A percentile compares a stretch with the other conserved stretches of the same genome.
These are phyloP conservation scores for Spergularia marina DNA, from an alignment of 148 eudicot species.

Conservation along the genomic window DNA sequence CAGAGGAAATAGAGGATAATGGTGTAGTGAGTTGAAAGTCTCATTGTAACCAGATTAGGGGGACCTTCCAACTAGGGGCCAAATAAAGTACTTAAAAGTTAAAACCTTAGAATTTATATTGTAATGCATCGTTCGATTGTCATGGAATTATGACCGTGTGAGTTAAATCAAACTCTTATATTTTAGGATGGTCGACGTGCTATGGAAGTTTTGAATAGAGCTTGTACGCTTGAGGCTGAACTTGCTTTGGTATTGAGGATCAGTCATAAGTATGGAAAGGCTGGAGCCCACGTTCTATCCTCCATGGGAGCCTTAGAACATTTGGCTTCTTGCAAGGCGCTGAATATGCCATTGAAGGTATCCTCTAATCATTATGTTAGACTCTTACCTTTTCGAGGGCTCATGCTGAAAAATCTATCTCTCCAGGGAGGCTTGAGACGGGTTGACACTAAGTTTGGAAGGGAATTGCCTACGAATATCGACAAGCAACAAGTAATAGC, in stretches of 20 bases:
- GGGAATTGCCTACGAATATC: slow-evolving; percentile 41
- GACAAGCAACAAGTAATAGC: slow-evolving; percentile 65
- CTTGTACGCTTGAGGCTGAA: slow-evolving; percentile 90
- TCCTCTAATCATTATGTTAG: slow-evolving; percentile 1
- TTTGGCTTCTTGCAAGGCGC: slow-evolving; percentile 77
- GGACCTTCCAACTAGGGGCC: not conserved
- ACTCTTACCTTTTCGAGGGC: slow-evolving; percentile 6
- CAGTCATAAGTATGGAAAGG: slow-evolving; percentile 79
- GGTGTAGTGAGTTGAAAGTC: not conserved
- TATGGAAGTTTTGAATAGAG: slow-evolving; percentile 74
- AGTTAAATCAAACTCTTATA: not conserved
- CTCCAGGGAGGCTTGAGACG: slow-evolving; percentile 65
- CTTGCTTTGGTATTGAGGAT: slow-evolving; percentile 81
- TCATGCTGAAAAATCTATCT: slow-evolving; percentile 8
- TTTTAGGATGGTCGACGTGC: slow-evolving; percentile 70
- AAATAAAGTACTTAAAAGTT: not conserved
- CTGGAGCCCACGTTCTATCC: slow-evolving; percentile 80
- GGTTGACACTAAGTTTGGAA: slow-evolving; percentile 48
- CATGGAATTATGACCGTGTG: not conserved
- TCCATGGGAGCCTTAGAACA: slow-evolving; percentile 89
- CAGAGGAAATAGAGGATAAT: not conserved
- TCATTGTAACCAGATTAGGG: not conserved
- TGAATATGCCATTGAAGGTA: slow-evolving; percentile 75
- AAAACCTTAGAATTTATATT: not conserved
- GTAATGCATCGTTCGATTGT: not conserved